A percentile compares a stretch with the other conserved stretches of the same genome.
phyloP scores from a whole-genome alignment of 2,329 filamentous ascomycete genomes.

The Cadophora gregata region DNA sequence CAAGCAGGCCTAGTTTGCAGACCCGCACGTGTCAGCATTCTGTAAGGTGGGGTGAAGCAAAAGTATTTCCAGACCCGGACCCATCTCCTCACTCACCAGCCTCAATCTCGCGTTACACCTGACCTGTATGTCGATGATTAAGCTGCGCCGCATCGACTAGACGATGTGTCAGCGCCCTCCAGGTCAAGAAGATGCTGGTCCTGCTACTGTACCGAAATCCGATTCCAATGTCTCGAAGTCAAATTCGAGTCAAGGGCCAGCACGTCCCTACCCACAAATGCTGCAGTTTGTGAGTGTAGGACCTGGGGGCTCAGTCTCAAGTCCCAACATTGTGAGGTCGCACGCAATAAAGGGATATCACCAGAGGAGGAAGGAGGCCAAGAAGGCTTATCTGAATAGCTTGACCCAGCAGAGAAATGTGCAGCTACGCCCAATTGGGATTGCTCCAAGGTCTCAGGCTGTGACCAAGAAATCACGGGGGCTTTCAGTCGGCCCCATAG shows the following conservation, averaged over 20 bases:
- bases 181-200: conserved; percentile 1
- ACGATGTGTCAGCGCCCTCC: conserved; percentile 11
- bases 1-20: conserved; percentile 2
- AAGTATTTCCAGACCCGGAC: neutral
- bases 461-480: conserved; percentile 1
- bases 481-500: neutral
- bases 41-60: conserved; percentile 5
- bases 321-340: conserved; percentile 18
- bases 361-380: conserved; percentile 22
- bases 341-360: conserved; percentile 27
- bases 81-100: neutral
- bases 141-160: conserved; percentile 6
- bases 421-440: conserved; percentile 16
- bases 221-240: conserved; percentile 9
- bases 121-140: conserved; percentile 11
- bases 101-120: neutral
- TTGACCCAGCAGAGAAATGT: conserved; percentile 11
- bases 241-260: neutral
- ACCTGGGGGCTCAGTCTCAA: conserved; percentile 16
- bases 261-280: conserved; percentile 7
- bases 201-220: conserved; percentile 1
- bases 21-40: conserved; percentile 6
- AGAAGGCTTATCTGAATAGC: conserved; percentile 16
- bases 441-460: neutral
- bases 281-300: conserved; percentile 24